phyloP scores from a whole-genome alignment of 2,329 filamentous ascomycete genomes.

The Knoxdaviesia proteae region DNA sequence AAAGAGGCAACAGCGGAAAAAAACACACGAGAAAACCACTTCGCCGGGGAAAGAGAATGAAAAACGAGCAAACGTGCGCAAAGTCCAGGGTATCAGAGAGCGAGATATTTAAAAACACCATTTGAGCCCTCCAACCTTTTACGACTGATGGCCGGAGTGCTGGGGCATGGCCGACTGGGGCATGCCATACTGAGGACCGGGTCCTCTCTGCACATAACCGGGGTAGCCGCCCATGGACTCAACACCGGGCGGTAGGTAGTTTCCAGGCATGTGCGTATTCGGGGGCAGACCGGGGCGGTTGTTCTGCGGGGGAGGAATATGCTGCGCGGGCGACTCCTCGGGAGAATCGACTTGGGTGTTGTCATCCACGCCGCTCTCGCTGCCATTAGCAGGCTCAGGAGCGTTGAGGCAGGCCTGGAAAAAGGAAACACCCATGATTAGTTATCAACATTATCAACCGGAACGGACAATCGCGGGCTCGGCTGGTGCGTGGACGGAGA shows the following conservation, averaged over 20 bases:
- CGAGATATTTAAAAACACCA: conserved; percentile 10
- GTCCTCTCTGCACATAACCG: conserved; percentile 61
- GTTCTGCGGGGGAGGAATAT: conserved; percentile 44
- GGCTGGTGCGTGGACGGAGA: conserved; percentile 2
- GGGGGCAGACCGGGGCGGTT: conserved; percentile 44
- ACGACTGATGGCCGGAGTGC: conserved; percentile 65
- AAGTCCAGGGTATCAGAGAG: conserved; percentile 31
- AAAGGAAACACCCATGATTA: conserved; percentile 3
- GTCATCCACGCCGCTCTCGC: conserved; percentile 64
- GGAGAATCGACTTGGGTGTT: conserved; percentile 67
- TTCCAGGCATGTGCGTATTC: conserved; percentile 39
- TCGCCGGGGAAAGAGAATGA: not conserved
- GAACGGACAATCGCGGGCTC: not conserved
- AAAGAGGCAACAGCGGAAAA: not conserved
- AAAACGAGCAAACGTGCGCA: not conserved
- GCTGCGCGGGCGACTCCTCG: conserved; percentile 63
- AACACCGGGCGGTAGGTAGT: conserved; percentile 38
- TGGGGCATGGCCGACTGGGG: conserved; percentile 60
- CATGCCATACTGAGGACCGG: conserved; percentile 57
- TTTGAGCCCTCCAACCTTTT: conserved; percentile 12
- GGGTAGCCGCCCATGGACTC: conserved; percentile 58
- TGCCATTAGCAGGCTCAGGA: conserved; percentile 65
- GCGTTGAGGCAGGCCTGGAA: conserved; percentile 87
- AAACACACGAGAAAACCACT: not conserved
- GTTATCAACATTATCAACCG: too few species aligned